Evolutionary conservation across 768 basidiomycete genomes (phyloP).

Genomic region (Mycena galopus): DNA sequence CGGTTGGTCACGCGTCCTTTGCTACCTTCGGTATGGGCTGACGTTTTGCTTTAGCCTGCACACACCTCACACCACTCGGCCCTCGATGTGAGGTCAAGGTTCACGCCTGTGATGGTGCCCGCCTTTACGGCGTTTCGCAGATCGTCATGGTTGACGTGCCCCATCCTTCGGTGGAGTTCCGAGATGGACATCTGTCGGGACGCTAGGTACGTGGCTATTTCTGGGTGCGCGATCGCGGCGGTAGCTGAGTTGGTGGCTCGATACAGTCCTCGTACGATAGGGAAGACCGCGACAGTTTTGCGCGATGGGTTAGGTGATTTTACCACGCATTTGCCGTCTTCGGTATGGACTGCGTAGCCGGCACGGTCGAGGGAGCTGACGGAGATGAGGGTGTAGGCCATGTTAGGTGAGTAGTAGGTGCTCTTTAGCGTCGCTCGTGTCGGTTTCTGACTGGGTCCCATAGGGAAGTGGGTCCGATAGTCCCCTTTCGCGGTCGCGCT

Average conservation of each 20-base stretch:
- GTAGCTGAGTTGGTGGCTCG: neutral
- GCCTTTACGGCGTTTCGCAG: constrained; percentile 42
- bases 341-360: too few relatives aligned
- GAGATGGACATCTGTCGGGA: neutral
- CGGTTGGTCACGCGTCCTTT: neutral
- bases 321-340: too few relatives aligned
- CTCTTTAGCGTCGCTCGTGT: neutral
- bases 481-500: too few relatives aligned
- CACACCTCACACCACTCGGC: constrained; percentile 26
- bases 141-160: constrained; percentile 45
- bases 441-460: neutral
- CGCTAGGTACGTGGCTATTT: constrained; percentile 23
- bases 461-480: too few relatives aligned
- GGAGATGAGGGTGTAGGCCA: neutral
- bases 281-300: constrained; percentile 19
- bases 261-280: constrained; percentile 1
- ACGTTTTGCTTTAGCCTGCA: constrained; percentile 37
- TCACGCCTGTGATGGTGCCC: constrained; percentile 46
- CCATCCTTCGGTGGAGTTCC: constrained; percentile 50
- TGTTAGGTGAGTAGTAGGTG: neutral
- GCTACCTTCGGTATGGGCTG: constrained; percentile 31
- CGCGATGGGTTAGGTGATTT: too few relatives aligned
- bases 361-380: too few relatives aligned
- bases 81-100: constrained; percentile 43
- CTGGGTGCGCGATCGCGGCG: neutral